A percentile compares a stretch with the other conserved stretches of the same genome.
phyloP scores from a whole-genome alignment of 1,139 yeast genomes.

The Meyerozyma carpophila region DNA sequence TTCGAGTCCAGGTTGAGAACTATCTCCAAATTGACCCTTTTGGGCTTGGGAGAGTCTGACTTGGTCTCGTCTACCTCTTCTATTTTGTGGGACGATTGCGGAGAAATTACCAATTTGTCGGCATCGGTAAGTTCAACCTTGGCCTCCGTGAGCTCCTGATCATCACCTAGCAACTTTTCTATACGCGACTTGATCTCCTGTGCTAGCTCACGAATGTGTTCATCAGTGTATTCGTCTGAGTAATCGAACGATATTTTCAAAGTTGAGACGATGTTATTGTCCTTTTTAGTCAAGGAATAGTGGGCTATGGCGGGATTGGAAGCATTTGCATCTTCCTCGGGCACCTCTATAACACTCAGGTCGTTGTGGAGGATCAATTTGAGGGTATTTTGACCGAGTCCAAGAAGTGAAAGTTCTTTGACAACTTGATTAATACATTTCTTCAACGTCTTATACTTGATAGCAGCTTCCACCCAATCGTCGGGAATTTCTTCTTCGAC shows the following conservation, averaged over 20 bases:
- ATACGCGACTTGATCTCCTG: constrained; percentile 26
- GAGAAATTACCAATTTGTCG: neutral
- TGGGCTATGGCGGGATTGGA: constrained; percentile 40
- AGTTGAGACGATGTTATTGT: constrained; percentile 27
- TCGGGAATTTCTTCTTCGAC: constrained; percentile 58
- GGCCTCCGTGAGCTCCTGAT: constrained; percentile 9
- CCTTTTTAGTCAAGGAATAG: constrained; percentile 31
- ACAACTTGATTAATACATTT: constrained; percentile 62
- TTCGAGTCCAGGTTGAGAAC: constrained; percentile 39
- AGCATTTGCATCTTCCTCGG: constrained; percentile 19
- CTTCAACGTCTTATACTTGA: constrained; percentile 65
- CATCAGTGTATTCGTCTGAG: constrained; percentile 27
- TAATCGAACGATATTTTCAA: constrained; percentile 36
- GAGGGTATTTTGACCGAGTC: constrained; percentile 46
- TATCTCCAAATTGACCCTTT: constrained; percentile 20
- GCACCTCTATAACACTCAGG: neutral
- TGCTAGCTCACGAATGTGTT: constrained; percentile 31
- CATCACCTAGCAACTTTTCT: constrained; percentile 19
- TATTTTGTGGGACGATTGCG: neutral
- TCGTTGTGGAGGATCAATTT: constrained; percentile 27
- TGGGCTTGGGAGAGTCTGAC: constrained; percentile 1
- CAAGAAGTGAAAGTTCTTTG: constrained; percentile 49
- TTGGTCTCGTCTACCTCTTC: neutral
- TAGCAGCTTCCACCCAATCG: constrained; percentile 66
- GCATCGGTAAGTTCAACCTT: neutral